Evolutionary conservation across 371 early-diverging fungal species (phyloP).

Genomic region (Entomophthora muscae): DNA sequence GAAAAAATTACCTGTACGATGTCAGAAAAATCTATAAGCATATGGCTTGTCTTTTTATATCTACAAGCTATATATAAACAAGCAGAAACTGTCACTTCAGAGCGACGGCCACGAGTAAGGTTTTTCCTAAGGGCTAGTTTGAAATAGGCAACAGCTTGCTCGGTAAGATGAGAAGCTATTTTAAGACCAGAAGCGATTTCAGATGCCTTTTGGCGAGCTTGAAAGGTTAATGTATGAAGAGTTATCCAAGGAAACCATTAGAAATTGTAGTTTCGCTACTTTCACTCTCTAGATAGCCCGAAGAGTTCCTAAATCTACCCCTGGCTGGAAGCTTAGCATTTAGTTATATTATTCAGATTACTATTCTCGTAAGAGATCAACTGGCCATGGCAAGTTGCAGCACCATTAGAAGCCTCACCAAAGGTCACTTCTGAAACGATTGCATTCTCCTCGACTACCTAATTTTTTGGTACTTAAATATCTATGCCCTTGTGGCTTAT

Average conservation of each 20-base stretch:
- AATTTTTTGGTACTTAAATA: not conserved
- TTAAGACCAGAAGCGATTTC: constrained; percentile 43
- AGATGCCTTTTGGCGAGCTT: constrained; percentile 34
- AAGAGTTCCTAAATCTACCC: too few relatives aligned
- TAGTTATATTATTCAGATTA: too few relatives aligned
- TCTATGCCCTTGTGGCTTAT: not conserved
- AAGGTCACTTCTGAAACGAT: constrained; percentile 93
- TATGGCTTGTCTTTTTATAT: constrained; percentile 71
- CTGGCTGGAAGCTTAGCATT: too few relatives aligned
- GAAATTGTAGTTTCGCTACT: constrained; percentile 21
- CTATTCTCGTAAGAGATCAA: too few relatives aligned
- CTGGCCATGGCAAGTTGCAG: constrained; percentile 69
- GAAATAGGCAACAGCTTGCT: constrained; percentile 81
- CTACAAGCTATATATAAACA: constrained; percentile 96
- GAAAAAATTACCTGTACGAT: constrained; percentile 36
- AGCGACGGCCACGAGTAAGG: constrained; percentile 84
- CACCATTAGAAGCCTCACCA: constrained; percentile 69
- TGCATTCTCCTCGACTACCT: constrained; percentile 93
- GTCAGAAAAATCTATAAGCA: constrained; percentile 98
- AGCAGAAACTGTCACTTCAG: constrained; percentile 76
- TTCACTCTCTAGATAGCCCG: constrained; percentile 14
- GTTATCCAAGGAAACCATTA: constrained; percentile 10
- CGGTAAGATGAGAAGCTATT: constrained; percentile 60
- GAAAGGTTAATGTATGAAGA: constrained; percentile 16
- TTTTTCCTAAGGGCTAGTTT: constrained; percentile 81